Conservation (phyloP, 768 basidiomycete genomes). For the Rhodotorula kratochvilovae region DNA sequence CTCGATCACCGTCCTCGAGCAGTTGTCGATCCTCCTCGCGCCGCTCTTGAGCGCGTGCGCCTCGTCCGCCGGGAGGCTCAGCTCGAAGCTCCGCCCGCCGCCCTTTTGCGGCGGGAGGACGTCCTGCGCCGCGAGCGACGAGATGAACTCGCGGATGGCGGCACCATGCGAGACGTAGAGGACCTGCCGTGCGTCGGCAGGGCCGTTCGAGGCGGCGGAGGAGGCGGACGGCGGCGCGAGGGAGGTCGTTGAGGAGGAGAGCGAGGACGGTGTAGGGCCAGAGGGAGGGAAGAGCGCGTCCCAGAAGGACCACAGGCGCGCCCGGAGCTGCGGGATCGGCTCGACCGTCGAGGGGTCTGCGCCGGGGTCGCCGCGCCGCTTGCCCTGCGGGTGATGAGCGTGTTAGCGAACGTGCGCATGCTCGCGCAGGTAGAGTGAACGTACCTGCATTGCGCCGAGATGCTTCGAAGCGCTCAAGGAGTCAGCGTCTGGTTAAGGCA, state of each 20-base stretch:
- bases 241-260: background rate
- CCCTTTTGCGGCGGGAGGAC: background rate
- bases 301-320: conserved; percentile 33
- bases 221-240: background rate
- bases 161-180: conserved; percentile 37
- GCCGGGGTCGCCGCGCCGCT: conserved; percentile 23
- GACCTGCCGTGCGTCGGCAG: background rate
- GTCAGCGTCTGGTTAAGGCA: no score
- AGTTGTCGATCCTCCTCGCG: conserved; percentile 30
- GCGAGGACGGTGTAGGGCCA: background rate
- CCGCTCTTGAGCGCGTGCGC: conserved; percentile 15
- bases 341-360: conserved; percentile 28
- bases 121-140: conserved; percentile 6
- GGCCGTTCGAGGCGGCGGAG: background rate
- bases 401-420: background rate
- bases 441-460: conserved; percentile 35
- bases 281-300: conserved; percentile 12
- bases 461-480: background rate
- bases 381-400: conserved; percentile 13
- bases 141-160: conserved; percentile 32
- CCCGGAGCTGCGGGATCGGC: background rate
- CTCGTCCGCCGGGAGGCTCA: conserved; percentile 6
- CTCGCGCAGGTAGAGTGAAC: background rate
- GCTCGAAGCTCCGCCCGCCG: background rate
- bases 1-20: conserved; percentile 30